These are phyloP conservation scores for Boletus huronensis DNA, from an alignment of 768 basidiomycete genomes.

Conservation along the genomic window DNA sequence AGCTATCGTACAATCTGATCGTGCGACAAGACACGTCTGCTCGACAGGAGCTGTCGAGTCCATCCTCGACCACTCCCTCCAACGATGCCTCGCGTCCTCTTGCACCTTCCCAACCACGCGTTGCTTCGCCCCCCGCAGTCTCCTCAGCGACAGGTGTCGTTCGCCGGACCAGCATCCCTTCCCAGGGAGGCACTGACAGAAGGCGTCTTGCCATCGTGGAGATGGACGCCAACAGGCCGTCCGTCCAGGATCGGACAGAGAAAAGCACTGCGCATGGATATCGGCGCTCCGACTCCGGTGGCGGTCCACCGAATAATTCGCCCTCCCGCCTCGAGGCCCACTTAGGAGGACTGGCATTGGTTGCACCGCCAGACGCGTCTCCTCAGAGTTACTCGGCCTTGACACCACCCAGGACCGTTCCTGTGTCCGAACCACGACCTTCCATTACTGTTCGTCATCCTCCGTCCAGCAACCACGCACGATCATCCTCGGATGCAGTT, in stretches of 20 bases:
- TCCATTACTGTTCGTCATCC: constrained; percentile 13
- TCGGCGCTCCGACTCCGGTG: constrained; percentile 24
- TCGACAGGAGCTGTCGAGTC: constrained; percentile 20
- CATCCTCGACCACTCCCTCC: constrained; percentile 23
- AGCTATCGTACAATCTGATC: not conserved
- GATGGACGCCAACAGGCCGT: constrained; percentile 38
- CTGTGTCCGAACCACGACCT: constrained; percentile 28
- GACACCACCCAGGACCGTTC: constrained; percentile 49
- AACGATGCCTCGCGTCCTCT: constrained; percentile 31
- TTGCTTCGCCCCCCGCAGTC: constrained; percentile 27
- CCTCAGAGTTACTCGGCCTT: constrained; percentile 50
- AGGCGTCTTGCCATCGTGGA: constrained; percentile 66
- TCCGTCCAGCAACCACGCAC: constrained; percentile 32
- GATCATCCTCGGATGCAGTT: constrained; percentile 49
- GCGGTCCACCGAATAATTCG: constrained; percentile 29
- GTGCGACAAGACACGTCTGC: constrained; percentile 34
- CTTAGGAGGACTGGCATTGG: constrained; percentile 52
- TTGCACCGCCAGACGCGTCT: constrained; percentile 70
- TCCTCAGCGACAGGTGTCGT: constrained; percentile 30
- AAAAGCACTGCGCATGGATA: constrained; percentile 14
- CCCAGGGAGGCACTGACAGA: constrained; percentile 60
- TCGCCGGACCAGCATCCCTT: constrained; percentile 49
- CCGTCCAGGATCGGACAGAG: constrained; percentile 28
- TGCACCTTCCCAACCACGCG: constrained; percentile 9
- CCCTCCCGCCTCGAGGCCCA: constrained; percentile 39